phyloP scores from a whole-genome alignment of 2,329 filamentous ascomycete species.

The Talaromyces verruculosus region DNA sequence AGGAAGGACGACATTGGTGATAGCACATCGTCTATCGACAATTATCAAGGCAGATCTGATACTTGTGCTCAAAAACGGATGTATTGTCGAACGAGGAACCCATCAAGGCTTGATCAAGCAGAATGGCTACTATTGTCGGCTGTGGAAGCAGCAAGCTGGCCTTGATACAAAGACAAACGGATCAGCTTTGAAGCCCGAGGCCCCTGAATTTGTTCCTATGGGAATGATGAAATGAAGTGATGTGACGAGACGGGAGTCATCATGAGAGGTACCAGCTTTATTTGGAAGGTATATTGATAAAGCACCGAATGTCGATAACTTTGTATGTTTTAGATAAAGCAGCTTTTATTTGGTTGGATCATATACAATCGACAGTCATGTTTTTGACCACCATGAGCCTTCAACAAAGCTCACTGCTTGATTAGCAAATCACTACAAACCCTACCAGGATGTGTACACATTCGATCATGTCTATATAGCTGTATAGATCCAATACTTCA shows the following conservation, averaged over 20 bases:
- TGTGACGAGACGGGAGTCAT: not conserved
- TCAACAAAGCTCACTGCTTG: not conserved
- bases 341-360: slow-evolving; percentile 2
- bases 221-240: slow-evolving; percentile 1
- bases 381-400: not conserved
- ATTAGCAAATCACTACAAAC: not conserved
- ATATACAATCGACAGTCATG: not conserved
- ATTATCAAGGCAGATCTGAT: slow-evolving; percentile 95
- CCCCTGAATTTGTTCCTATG: slow-evolving; percentile 43
- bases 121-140: slow-evolving; percentile 72
- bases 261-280: not conserved
- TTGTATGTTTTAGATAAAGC: slow-evolving; percentile 7
- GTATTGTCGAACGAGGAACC: slow-evolving; percentile 86
- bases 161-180: slow-evolving; percentile 51
- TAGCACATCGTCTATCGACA: slow-evolving; percentile 91
- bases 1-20: slow-evolving; percentile 90
- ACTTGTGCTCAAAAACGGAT: slow-evolving; percentile 81
- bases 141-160: slow-evolving; percentile 65
- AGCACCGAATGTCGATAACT: not conserved
- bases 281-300: slow-evolving; percentile 7
- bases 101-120: slow-evolving; percentile 74
- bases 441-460: not conserved
- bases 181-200: slow-evolving; percentile 37
- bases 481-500: not conserved
- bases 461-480: not conserved